Conservation (phyloP, 345 rosid genomes). For the Xanthoceras sorbifolium region DNA sequence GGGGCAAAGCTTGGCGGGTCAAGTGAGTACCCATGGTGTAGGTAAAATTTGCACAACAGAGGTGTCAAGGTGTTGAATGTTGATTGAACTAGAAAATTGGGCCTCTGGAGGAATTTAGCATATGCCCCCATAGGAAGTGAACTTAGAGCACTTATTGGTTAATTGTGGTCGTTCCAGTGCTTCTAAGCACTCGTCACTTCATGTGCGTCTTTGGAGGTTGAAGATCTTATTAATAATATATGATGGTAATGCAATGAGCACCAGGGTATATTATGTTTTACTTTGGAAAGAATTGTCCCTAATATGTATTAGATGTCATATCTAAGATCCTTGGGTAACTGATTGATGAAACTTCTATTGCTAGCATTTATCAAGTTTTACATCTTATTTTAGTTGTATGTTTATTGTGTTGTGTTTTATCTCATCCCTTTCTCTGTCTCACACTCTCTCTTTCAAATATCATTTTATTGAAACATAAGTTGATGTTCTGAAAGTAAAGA, state of each 20-base stretch:
- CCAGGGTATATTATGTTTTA: neutral
- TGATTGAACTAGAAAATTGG: neutral
- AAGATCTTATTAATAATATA: neutral
- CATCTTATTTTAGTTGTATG: neutral
- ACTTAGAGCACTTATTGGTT: neutral
- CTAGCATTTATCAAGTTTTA: neutral
- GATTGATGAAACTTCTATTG: neutral
- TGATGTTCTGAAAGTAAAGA: neutral
- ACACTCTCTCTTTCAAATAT: neutral
- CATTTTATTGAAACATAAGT: neutral
- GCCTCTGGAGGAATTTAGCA: neutral
- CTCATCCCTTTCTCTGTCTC: neutral
- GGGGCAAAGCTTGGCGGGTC: neutral
- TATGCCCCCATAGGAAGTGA: neutral
- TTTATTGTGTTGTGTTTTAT: neutral
- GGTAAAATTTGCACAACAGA: neutral
- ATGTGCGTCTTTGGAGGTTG: neutral
- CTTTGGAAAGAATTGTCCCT: constrained; percentile 5
- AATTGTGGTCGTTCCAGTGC: neutral
- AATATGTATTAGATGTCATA: neutral
- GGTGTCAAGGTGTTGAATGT: constrained; percentile 1
- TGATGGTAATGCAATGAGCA: neutral
- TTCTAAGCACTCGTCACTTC: neutral
- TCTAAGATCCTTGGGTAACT: neutral
- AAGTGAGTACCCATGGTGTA: neutral